Evolutionary conservation across 2,329 filamentous ascomycete genomes (phyloP), one percentile per base, ranked within the genome.

Genomic region (Aspergillus eucalypticola): DNA sequence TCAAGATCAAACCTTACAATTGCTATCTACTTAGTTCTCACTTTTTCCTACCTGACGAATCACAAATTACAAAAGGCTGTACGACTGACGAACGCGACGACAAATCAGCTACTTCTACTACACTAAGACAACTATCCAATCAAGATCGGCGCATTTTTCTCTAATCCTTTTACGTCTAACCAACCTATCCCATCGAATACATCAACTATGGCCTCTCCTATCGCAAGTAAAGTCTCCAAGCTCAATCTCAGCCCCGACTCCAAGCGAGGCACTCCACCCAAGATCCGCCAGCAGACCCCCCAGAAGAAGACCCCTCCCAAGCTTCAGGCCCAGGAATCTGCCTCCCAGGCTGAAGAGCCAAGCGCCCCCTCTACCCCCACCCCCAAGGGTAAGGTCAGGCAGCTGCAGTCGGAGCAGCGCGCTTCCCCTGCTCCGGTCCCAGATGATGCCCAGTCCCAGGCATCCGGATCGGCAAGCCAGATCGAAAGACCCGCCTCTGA

Each of bases 381-480:
- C 7, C 52, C 52, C 11, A 54, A 54, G 38, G 52, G 52, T 19
- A 61, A 44, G 52, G 46, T 29, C 10, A 41, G 41, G 4, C 48
- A 29, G n/a, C 53, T 21, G 8, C 38, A 50, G 51, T 41, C 66
- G 3, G 70, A 72, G 50, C 70, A 72, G 46, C 69, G 70, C 27
- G 67, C 66, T 32, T 62, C 66, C 8, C 23, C 23, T 29, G 68
- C 68, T 8, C 69, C 58, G 23, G 49, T 60, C 2, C 64, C 63
- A 1, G 69, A 70, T 13, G 70, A 71, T 19, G 56, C 52, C 15
- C 63, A 44, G 17, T 72, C 71, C 0, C 66, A 70, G 38, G 71
- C 67, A 7, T 73, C 72, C 2, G 70, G 70, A 35, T 73, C 72
- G 3, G 64, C 66, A 3, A 61, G 62, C 19, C 69, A 67, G 42